A percentile compares a stretch with the other conserved stretches of the same genome.
These are phyloP conservation scores for Rhodofomes roseus DNA, from an alignment of 1,284 basidiomycete genomes.

Conservation along the genomic window DNA sequence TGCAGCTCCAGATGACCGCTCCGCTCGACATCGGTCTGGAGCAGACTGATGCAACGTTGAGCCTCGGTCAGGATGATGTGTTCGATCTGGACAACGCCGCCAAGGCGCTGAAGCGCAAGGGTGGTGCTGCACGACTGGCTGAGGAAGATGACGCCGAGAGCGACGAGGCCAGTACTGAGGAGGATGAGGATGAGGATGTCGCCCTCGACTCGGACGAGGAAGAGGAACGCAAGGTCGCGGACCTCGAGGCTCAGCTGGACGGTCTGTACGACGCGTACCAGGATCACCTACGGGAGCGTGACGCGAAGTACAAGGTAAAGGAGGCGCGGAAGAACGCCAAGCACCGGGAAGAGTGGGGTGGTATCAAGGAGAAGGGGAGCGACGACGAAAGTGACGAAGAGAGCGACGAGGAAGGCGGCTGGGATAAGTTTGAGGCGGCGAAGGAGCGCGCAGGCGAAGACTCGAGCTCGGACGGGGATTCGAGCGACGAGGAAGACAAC, in stretches of 20 bases:
- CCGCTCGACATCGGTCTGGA: constrained; percentile 95
- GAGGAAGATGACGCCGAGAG: constrained; percentile 49
- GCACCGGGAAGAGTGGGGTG: constrained; percentile 75
- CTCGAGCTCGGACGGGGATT: constrained; percentile 55
- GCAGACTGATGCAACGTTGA: constrained; percentile 70
- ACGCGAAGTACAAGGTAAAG: constrained; percentile 88
- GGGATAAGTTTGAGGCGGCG: constrained; percentile 63
- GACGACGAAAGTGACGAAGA: constrained; percentile 43
- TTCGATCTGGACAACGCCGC: constrained; percentile 80
- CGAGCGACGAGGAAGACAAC: constrained; percentile 49
- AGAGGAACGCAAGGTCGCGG: constrained; percentile 56
- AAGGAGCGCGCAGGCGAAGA: constrained; percentile 59
- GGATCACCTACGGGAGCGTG: constrained; percentile 77
- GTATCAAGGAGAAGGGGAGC: constrained; percentile 51
- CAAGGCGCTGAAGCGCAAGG: constrained; percentile 40
- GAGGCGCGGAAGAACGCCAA: constrained; percentile 78
- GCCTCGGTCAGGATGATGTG: constrained; percentile 73
- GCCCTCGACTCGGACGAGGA: constrained; percentile 69
- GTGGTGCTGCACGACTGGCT: constrained; percentile 41
- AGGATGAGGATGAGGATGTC: constrained; percentile 44
- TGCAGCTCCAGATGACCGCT: constrained; percentile 97
- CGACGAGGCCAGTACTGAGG: constrained; percentile 35
- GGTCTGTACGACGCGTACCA: constrained; percentile 88
- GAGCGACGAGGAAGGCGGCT: constrained; percentile 63
- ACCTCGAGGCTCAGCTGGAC: constrained; percentile 85